Base-by-base conservation (phyloP, 805 yeast genomes). In the Nakazawaea populi region DNA sequence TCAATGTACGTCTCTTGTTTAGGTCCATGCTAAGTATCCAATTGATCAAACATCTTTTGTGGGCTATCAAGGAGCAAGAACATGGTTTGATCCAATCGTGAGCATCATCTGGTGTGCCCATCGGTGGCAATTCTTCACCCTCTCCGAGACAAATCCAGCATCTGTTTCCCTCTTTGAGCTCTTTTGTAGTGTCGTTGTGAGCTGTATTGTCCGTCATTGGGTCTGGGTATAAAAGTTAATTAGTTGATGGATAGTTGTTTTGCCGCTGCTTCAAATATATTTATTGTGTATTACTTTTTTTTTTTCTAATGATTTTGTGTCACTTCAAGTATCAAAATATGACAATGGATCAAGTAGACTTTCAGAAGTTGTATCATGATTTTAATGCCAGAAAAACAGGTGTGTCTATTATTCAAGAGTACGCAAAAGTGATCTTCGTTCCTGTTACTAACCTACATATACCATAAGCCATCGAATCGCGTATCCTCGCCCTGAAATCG, bases 151-250 rank as follows among this genome's bases (percentile, higher is more conserved):
- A 66, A 7, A 66, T 61, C 52, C 60, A 62, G 47, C 70, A 66
- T 29, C 48, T 49, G 44, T 48, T 42, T 6, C 32, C 44, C 29
- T 43, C 49, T 4, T 29, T 36, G 70, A 58, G 80, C 70, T 61
- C 77, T 82, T 0, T 81, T 86, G 68, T 74, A 80, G 87, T 75
- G 27, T 75, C 63, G 5, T 73, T 55, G 49, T 80, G 74, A 4
- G 24, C 24, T 18, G 24, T 18, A 18, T 18, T 18, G 24, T 18
- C 24, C 24, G 24, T 18, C 24, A 18, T 18, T 18, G 24, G 2
- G 24, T 3, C 3, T 18, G 24, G 24, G 24, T 18, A 18, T 18
- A 18, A 18, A 18, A 18, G 24, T 18, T 18, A 18, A 18, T 18
- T 18, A 18, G 3, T 18, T 18, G 24, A 18, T 18, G 24, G 24